phyloP scores from a whole-genome alignment of 2,329 filamentous ascomycete genomes.

The Mollisia scopiformis region DNA sequence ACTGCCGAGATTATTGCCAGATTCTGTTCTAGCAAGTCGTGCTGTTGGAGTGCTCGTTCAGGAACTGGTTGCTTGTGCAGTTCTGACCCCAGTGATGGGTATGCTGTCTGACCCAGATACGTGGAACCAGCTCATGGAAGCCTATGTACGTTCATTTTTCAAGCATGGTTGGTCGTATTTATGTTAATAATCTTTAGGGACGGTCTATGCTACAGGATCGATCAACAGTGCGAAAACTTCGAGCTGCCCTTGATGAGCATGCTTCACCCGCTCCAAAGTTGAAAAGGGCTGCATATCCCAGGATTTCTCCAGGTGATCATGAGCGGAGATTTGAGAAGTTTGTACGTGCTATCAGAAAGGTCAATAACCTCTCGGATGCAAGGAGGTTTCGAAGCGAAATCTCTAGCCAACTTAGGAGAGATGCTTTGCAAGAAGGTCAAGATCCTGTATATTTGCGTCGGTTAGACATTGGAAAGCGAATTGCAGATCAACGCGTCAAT shows the following conservation, averaged over 20 bases:
- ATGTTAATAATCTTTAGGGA: conserved; percentile 49
- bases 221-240: conserved; percentile 89
- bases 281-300: conserved; percentile 71
- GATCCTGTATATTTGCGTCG: conserved; percentile 87
- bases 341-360: conserved; percentile 83
- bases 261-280: conserved; percentile 77
- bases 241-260: conserved; percentile 92
- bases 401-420: conserved; percentile 86
- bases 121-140: conserved; percentile 97
- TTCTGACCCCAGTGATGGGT: conserved; percentile 80
- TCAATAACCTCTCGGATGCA: conserved; percentile 90
- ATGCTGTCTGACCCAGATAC: conserved; percentile 89
- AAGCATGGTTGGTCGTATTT: neutral
- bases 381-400: conserved; percentile 91
- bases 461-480: conserved; percentile 86
- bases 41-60: conserved; percentile 80
- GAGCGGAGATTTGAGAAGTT: conserved; percentile 95
- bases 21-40: conserved; percentile 74
- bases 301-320: conserved; percentile 78
- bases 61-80: conserved; percentile 92
- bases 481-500: conserved; percentile 87
- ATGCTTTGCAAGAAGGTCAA: conserved; percentile 75
- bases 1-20: conserved; percentile 74
- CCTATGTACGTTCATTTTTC: conserved; percentile 54
- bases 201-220: conserved; percentile 89